Evolutionary conservation across 345 rosid genomes (phyloP).

Genomic region (Rhizophora apiculata): DNA sequence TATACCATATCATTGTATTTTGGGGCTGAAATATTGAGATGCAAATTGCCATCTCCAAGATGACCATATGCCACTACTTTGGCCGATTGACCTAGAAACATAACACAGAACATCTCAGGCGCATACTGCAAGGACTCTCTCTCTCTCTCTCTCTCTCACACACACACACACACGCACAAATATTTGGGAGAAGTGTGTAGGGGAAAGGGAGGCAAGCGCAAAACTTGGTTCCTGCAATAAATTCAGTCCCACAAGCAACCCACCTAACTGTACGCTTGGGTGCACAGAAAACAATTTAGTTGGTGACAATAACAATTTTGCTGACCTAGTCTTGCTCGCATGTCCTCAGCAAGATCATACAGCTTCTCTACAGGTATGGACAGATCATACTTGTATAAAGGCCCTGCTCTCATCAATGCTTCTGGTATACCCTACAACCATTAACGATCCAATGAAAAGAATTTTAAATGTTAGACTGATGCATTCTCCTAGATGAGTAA

Average conservation of each 20-base stretch:
- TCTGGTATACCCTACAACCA: slow-evolving; percentile 72
- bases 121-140: too few species aligned
- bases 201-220: too few species aligned
- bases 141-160: too few species aligned
- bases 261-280: background rate
- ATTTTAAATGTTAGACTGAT: background rate
- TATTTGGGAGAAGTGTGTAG: background rate
- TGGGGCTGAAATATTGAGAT: slow-evolving; percentile 75
- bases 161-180: too few species aligned
- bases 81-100: slow-evolving; percentile 57
- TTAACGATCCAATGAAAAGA: slow-evolving; percentile 1
- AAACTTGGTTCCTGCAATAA: too few species aligned
- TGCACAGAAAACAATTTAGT: background rate
- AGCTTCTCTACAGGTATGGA: slow-evolving; percentile 85
- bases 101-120: background rate
- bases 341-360: slow-evolving; percentile 75
- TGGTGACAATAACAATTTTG: background rate
- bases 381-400: slow-evolving; percentile 85
- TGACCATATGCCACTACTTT: slow-evolving; percentile 87
- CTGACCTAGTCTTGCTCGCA: slow-evolving; percentile 74
- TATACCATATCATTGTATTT: slow-evolving; percentile 62
- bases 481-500: too few species aligned
- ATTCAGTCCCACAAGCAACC: background rate
- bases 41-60: slow-evolving; percentile 93
- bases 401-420: slow-evolving; percentile 82